Evolutionary conservation across 2,329 filamentous ascomycete species (phyloP), one percentile per base, ranked within the genome.

Genomic region (Fusarium citri): DNA sequence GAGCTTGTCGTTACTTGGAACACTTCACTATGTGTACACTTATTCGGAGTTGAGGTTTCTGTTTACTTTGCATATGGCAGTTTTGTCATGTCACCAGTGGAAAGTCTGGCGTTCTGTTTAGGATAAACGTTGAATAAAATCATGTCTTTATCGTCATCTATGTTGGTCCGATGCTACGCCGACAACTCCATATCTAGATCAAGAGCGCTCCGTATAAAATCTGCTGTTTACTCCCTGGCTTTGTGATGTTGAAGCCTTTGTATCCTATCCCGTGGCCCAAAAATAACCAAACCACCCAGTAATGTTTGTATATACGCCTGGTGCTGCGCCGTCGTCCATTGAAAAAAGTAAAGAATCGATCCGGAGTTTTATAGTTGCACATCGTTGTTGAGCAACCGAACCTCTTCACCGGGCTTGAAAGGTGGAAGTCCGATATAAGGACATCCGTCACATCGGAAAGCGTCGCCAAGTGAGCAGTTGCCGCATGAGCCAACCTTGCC

Each of bases 371-470:
- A 97, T 77, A 97, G 83, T 83, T 97, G 94, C 63, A 94, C 88
- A 76, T 93, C 89, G 72, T 97, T 93, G 80, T 97, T 95, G 76
- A 97, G 79, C 64, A 99, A 84, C 76, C 90, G 87, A 53, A 98
- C 94, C 83, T 98, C 94, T 84, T 99, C 94, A 18, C 96, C 96
- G 6, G 94, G 94, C 85, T 98, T 97, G 85, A 99, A 99, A 7
- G 96, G 92, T 16, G 96, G 96, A 72, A 99, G 86, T 7, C 94
- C 94, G 75, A 97, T 92, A 78, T 96, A 97, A 3, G 94, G 94
- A 75, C 86, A 88, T 26, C 85, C 89, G 51, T 89, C 89, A 78
- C 91, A 93, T 42, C 91, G 85, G 83, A 94, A 94, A 6, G 96
- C 95, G 80, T 98, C 95, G 53, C 96, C 96, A 18, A 99, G 86